Evolutionary conservation across 768 basidiomycete species (phyloP).

Genomic region (Dioszegia hungarica): DNA sequence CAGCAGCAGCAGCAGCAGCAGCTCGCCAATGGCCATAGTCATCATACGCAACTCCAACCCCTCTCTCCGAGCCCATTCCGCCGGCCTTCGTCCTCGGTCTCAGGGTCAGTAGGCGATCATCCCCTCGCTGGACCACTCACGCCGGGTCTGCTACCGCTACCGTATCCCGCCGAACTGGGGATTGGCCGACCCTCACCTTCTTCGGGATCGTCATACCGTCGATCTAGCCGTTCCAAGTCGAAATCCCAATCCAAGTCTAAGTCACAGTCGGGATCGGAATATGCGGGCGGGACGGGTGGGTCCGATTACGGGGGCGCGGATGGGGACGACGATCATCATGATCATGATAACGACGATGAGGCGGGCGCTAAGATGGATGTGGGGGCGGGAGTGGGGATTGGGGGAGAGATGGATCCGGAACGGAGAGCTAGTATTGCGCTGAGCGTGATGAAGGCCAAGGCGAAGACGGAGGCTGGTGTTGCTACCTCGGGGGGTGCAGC

Average conservation of each 20-base stretch:
- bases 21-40: constrained; percentile 2
- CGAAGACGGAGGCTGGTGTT: neutral
- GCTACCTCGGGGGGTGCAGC: too few species aligned
- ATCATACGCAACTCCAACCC: constrained; percentile 3
- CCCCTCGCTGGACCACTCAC: constrained; percentile 22
- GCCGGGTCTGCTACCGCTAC: constrained; percentile 16
- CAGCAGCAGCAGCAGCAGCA: neutral
- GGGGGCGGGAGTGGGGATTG: constrained; percentile 1
- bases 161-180: constrained; percentile 17
- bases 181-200: constrained; percentile 1
- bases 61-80: neutral
- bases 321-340: neutral
- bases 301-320: neutral
- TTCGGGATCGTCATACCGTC: neutral
- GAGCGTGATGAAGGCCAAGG: neutral
- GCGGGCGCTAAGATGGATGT: neutral
- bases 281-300: neutral
- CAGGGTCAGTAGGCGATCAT: constrained; percentile 6
- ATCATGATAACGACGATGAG: neutral
- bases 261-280: neutral
- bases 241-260: neutral
- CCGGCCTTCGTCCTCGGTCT: neutral
- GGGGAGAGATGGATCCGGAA: constrained; percentile 2
- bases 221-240: too few species aligned
- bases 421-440: constrained; percentile 5